Conservation (phyloP, 1,284 basidiomycete genomes). For the Hymenochaete sp. region DNA sequence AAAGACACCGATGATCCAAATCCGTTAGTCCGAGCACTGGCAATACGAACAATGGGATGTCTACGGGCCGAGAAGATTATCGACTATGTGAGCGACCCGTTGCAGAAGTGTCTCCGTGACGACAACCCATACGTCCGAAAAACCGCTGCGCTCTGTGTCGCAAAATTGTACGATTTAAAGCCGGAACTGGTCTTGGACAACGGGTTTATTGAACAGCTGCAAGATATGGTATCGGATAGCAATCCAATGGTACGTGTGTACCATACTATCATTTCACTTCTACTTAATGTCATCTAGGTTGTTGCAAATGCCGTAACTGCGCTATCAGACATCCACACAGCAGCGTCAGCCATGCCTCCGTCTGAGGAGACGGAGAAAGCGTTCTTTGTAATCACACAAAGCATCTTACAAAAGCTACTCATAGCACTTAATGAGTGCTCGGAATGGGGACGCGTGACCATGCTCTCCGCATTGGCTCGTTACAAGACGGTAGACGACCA, state of each 20-base stretch:
- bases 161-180: slow-evolving; percentile 95
- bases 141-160: slow-evolving; percentile 92
- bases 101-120: slow-evolving; percentile 85
- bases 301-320: slow-evolving; percentile 94
- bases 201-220: slow-evolving; percentile 84
- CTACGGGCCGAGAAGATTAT: slow-evolving; percentile 98
- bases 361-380: slow-evolving; percentile 53
- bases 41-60: slow-evolving; percentile 97
- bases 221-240: slow-evolving; percentile 88
- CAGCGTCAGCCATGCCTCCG: slow-evolving; percentile 48
- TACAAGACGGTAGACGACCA: slow-evolving; percentile 82
- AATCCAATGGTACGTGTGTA: slow-evolving; percentile 82
- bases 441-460: slow-evolving; percentile 95
- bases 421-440: slow-evolving; percentile 97
- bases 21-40: slow-evolving; percentile 90
- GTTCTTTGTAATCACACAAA: slow-evolving; percentile 74
- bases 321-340: slow-evolving; percentile 84
- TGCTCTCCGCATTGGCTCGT: slow-evolving; percentile 79
- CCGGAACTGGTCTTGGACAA: slow-evolving; percentile 92
- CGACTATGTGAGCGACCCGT: slow-evolving; percentile 91
- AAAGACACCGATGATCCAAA: slow-evolving; percentile 95
- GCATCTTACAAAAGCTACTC: slow-evolving; percentile 82
- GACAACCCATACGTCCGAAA: slow-evolving; percentile 98
- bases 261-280: not conserved
- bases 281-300: too few species aligned